A percentile compares a stretch with the other conserved stretches of the same genome.
phyloP scores from a whole-genome alignment of 2,329 filamentous ascomycete species.

The Pseudogymnoascus sp. region DNA sequence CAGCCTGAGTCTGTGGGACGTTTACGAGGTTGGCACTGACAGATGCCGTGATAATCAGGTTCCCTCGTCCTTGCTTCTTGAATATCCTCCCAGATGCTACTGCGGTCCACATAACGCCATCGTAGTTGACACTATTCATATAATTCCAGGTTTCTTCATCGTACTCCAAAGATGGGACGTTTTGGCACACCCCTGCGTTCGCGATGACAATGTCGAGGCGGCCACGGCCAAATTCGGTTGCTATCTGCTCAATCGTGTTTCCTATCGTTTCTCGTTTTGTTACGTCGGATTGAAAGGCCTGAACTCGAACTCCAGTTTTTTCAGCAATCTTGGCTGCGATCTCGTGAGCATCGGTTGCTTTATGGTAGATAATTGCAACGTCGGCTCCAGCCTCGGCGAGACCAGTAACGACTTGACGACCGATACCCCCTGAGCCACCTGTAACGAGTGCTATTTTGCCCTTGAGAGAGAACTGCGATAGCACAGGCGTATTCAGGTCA shows the following conservation, averaged over 20 bases:
- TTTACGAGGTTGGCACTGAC: slow-evolving; percentile 35
- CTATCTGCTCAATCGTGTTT: slow-evolving; percentile 27
- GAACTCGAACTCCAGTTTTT: slow-evolving; percentile 17
- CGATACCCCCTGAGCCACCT: slow-evolving; percentile 37
- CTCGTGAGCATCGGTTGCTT: slow-evolving; percentile 23
- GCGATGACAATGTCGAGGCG: slow-evolving; percentile 35
- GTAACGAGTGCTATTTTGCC: slow-evolving; percentile 37
- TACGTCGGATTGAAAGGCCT: slow-evolving; percentile 33
- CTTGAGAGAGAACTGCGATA: slow-evolving; percentile 33
- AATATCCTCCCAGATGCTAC: slow-evolving; percentile 24
- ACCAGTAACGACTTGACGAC: slow-evolving; percentile 34
- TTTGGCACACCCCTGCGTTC: slow-evolving; percentile 26
- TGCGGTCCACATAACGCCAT: slow-evolving; percentile 24
- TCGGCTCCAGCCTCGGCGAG: slow-evolving; percentile 37
- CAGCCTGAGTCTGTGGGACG: slow-evolving; percentile 33
- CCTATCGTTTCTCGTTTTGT: slow-evolving; percentile 25
- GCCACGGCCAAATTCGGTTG: slow-evolving; percentile 26
- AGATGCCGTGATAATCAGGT: slow-evolving; percentile 34
- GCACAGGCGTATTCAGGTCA: background rate
- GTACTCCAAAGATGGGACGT: slow-evolving; percentile 33
- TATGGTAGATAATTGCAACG: slow-evolving; percentile 30
- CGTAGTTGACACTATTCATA: slow-evolving; percentile 28
- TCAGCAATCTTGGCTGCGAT: slow-evolving; percentile 19
- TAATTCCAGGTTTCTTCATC: slow-evolving; percentile 31
- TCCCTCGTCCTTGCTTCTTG: slow-evolving; percentile 28